Evolutionary conservation across 371 early-diverging fungal species (phyloP), one percentile per base, ranked within the genome.

Genomic region (Conidiobolus incongruus): DNA sequence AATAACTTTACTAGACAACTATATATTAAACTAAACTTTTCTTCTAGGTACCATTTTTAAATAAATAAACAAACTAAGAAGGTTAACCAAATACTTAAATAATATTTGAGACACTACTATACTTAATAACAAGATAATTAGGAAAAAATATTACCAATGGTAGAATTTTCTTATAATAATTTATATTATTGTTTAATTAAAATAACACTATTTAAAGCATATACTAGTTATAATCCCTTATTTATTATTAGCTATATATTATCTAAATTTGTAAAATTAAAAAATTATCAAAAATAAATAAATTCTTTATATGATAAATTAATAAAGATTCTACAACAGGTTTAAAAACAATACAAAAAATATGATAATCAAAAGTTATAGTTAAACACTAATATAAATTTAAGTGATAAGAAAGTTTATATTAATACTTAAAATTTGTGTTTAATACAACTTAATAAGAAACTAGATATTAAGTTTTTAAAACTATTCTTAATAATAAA

Each of bases 51-150:
- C 43, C 63, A 65, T 37, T 66, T 64, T 0, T 64, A 72, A 45
- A 61, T 66, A 1, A 63, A 69, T 45, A 64, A 64, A 7, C 68
- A 70, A 48, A 70, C 65, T 0, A 66, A 70, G 44, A 40, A 63
- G 0, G 40, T 55, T 0, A 76, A 72, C 38, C 53, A 55, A 2
- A 52, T 56, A 0, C 33, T 76, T 0, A 62, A 70, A 36, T 59
- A 63, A 32, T 66, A 65, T 32, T 62, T 72, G 1, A 35, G 68
- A 0, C 23, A 20, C n/a, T 70, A 47, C 35, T 23, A 52, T 10
- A 49, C 48, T 32, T 56, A 64, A 8, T 44, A 56, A 23, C 65
- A 70, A 49, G 47, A 56, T 37, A 43, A 68, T 35, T 72, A 70
- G 72, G 50, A 38, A 2, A 17, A 52, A 1, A 48, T 49, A 1